A percentile compares a stretch with the other conserved stretches of the same genome.
Evolutionary conservation across 1,284 basidiomycete genomes (phyloP).

Genomic region (Malassezia dermatis): DNA sequence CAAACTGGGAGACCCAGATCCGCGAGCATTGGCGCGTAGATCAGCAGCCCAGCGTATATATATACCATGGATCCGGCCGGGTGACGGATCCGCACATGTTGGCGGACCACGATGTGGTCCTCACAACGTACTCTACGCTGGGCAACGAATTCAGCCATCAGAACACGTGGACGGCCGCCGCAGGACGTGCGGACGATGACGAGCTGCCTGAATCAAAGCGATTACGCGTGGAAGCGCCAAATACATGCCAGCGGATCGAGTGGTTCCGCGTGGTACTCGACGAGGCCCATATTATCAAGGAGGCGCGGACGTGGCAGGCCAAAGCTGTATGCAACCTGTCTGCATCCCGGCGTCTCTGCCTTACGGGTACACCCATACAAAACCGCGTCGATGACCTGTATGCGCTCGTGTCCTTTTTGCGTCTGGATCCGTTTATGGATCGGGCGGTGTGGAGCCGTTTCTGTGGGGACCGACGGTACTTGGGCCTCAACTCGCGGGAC

Average conservation of each 20-base stretch:
- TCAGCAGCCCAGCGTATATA: constrained; percentile 58
- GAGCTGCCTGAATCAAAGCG: not conserved
- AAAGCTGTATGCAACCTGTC: constrained; percentile 87
- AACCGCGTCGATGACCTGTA: constrained; percentile 97
- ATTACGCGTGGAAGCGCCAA: constrained; percentile 56
- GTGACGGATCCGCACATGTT: constrained; percentile 71
- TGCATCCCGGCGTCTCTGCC: constrained; percentile 80
- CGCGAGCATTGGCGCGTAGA: constrained; percentile 60
- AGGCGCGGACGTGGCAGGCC: constrained; percentile 81
- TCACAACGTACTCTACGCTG: constrained; percentile 91
- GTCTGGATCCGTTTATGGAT: constrained; percentile 82
- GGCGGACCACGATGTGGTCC: constrained; percentile 87
- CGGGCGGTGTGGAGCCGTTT: constrained; percentile 84
- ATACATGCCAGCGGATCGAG: constrained; percentile 84
- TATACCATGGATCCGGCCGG: constrained; percentile 90
- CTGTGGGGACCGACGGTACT: constrained; percentile 78
- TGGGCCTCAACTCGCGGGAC: constrained; percentile 13
- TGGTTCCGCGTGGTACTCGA: constrained; percentile 54
- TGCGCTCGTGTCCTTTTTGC: constrained; percentile 89
- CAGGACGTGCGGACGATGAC: constrained; percentile 12
- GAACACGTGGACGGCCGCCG: constrained; percentile 33
- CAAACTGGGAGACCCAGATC: constrained; percentile 98
- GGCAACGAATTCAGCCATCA: constrained; percentile 92
- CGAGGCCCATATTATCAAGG: constrained; percentile 66
- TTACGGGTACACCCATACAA: constrained; percentile 96